Percentiles rank a stretch among this genome's conserved stretches.
These are phyloP conservation scores for Talaromyces sp. DNA, from an alignment of 2,329 filamentous ascomycete genomes.

Conservation along the genomic window DNA sequence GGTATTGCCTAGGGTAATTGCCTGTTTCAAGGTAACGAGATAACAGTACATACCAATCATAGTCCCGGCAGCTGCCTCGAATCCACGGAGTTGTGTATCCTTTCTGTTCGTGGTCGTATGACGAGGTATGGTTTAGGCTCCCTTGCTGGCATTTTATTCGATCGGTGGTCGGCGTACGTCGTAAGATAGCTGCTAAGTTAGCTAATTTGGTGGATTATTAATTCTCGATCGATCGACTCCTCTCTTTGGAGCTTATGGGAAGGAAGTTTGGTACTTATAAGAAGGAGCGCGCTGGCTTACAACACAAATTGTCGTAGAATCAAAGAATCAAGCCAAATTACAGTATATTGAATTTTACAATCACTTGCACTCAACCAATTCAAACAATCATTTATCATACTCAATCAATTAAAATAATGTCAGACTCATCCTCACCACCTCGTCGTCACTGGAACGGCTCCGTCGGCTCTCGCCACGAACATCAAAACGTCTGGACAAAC, in stretches of 20 bases:
- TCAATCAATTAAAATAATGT: not conserved
- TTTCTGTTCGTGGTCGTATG: constrained; percentile 4
- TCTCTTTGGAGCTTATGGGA: not conserved
- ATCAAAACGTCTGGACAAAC: constrained; percentile 35
- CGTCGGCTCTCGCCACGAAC: constrained; percentile 34
- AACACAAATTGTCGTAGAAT: not conserved
- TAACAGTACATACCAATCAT: not conserved
- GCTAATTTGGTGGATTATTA: not conserved
- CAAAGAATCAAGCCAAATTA: not conserved
- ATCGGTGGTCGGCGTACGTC: not conserved
- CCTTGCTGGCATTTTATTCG: not conserved
- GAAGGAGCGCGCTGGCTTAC: not conserved
- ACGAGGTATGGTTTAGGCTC: not conserved
- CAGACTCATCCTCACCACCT: constrained; percentile 15
- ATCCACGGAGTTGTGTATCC: constrained; percentile 5
- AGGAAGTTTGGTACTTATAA: not conserved
- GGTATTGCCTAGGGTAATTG: too few species aligned
- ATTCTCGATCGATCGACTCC: not conserved
- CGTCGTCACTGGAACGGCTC: constrained; percentile 37
- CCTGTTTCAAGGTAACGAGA: not conserved
- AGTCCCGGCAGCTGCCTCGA: too few species aligned
- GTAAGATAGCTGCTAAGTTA: not conserved
- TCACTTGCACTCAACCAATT: not conserved
- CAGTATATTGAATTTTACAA: not conserved
- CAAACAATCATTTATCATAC: not conserved